Conservation (phyloP, 1,284 basidiomycete species). For the Ceratobasidium sp. region DNA sequence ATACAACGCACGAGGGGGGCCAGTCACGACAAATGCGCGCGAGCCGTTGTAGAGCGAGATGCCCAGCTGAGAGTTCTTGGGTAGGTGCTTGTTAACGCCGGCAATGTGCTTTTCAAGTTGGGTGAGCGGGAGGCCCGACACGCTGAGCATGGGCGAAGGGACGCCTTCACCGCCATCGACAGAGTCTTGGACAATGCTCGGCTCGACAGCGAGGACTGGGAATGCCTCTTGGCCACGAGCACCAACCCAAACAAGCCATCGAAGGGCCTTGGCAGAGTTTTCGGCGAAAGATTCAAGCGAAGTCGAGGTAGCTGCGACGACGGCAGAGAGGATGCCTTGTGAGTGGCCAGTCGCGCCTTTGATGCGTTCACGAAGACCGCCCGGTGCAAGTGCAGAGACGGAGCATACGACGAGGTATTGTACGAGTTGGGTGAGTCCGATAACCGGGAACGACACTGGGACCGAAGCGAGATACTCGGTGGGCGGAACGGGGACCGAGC, state of each 20-base stretch:
- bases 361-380: conserved; percentile 77
- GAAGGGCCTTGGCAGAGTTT: conserved; percentile 84
- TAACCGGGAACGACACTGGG: conserved; percentile 94
- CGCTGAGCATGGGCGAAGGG: conserved; percentile 92
- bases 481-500: conserved; percentile 72
- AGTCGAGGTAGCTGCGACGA: conserved; percentile 82
- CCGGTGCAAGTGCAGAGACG: conserved; percentile 76
- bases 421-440: conserved; percentile 93
- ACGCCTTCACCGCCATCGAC: conserved; percentile 91
- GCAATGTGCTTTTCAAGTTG: conserved; percentile 83
- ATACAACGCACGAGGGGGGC: conserved; percentile 89
- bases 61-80: conserved; percentile 76
- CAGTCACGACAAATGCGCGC: conserved; percentile 91
- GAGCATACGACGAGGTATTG: conserved; percentile 88
- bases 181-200: conserved; percentile 84
- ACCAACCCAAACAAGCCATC: conserved; percentile 93
- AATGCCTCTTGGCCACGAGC: conserved; percentile 93
- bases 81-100: conserved; percentile 88
- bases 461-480: conserved; percentile 91
- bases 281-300: conserved; percentile 74
- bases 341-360: conserved; percentile 94
- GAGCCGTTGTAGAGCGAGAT: conserved; percentile 94
- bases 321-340: conserved; percentile 93
- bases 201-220: conserved; percentile 91
- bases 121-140: conserved; percentile 81